Evolutionary conservation across 1,139 yeast genomes (phyloP), one percentile per base, ranked within the genome.

Genomic region (Wickerhamomyces sp.): DNA sequence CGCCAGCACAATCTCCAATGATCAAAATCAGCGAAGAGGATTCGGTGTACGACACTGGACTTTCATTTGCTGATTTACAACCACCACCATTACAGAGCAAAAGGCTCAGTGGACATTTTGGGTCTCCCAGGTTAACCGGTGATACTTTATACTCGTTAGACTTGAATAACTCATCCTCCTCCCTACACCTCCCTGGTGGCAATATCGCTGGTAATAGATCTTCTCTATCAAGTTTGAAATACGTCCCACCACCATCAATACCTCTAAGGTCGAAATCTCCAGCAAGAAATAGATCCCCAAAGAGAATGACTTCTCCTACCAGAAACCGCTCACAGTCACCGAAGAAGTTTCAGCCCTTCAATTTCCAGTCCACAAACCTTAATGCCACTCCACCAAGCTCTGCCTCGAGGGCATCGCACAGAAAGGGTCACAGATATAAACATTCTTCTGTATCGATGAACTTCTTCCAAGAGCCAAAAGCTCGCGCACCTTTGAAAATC

Each of bases 381-480:
- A 54, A 61, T 41, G 62, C 65, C 1, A 50, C 56, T 31, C 46
- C 55, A 8, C 45, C 47, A 15, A 34, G 42, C 5, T 40, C 33
- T 15, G 59, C 59, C 55, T 40, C 54, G 38, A 42, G 63, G 43
- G 76, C 90, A 0, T 79, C 85, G 0, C 94, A 87, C 55, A 78
- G 97, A 66, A 81, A 90, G 48, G 97, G 98, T 10, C 98, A 92
- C 63, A 77, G 90, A 52, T 92, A 92, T 58, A 92, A 92, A 59
- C 97, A 92, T 48, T 88, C 97, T 6, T 88, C 97, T n/a, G 96
- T 92, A 6, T 86, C 96, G 4, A 85, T 92, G 92, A 92, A 92
- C 59, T 75, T 90, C 58, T 92, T 92, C 60, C 96, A 87, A 58
- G 97, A 90, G 56, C 96, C 97, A 1, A 82, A 89, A 7, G 81